These are phyloP conservation scores for Cryptococcus floricola DNA, from an alignment of 1,284 basidiomycete species.

Conservation along the genomic window DNA sequence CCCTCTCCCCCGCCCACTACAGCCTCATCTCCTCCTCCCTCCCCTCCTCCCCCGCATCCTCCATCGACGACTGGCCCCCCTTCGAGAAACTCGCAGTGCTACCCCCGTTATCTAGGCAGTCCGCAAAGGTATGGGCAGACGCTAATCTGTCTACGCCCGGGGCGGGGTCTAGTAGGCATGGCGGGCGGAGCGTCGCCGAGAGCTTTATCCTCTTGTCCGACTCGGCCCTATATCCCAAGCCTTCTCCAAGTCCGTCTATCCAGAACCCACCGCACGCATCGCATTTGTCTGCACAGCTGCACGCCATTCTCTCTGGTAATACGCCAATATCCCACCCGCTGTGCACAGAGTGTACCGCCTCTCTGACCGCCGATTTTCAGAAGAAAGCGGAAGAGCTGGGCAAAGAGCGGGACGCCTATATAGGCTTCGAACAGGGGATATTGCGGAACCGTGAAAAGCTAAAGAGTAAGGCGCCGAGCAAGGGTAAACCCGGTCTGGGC, in stretches of 20 bases:
- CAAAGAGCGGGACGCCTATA: constrained; percentile 86
- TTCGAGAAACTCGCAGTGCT: constrained; percentile 58
- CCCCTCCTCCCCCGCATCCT: constrained; percentile 46
- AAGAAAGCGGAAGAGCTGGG: constrained; percentile 83
- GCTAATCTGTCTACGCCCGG: constrained; percentile 55
- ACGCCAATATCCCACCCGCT: constrained; percentile 91
- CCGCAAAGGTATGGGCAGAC: constrained; percentile 51
- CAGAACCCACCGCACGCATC: constrained; percentile 54
- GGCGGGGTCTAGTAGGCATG: constrained; percentile 22
- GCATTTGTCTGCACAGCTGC: constrained; percentile 54
- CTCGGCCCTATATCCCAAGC: constrained; percentile 58
- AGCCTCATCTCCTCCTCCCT: constrained; percentile 73
- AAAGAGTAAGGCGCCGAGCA: constrained; percentile 56
- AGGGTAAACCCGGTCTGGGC: constrained; percentile 30
- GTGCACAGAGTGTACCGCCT: constrained; percentile 88
- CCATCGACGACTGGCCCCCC: constrained; percentile 47
- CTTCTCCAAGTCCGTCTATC: constrained; percentile 50
- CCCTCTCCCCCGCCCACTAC: constrained; percentile 75
- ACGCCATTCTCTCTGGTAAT: constrained; percentile 70
- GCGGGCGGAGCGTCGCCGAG: constrained; percentile 55
- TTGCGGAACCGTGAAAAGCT: constrained; percentile 38
- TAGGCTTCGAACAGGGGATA: constrained; percentile 83
- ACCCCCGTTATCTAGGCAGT: constrained; percentile 53
- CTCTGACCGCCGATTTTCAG: constrained; percentile 71
- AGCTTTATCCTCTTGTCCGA: constrained; percentile 87